Evolutionary conservation across 148 eudicot species (phyloP).

Genomic region (Fagopyrum esculentum): DNA sequence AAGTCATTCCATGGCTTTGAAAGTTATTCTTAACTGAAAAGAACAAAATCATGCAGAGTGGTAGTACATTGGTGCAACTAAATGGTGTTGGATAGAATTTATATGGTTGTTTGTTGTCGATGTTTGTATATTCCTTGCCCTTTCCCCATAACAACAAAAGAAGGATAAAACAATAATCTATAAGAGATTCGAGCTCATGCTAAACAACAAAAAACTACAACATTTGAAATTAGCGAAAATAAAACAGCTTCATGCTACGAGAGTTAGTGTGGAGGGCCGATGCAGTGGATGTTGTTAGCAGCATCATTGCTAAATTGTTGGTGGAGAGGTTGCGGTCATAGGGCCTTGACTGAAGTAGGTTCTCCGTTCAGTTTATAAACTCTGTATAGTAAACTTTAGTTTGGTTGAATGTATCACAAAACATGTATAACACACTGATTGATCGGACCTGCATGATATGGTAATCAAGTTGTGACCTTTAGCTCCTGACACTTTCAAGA

Average conservation of each 20-base stretch:
- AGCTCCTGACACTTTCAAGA: too few relatives aligned
- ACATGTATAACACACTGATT: too few relatives aligned
- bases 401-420: too few relatives aligned
- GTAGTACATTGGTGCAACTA: neutral
- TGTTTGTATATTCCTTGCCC: neutral
- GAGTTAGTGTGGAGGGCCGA: slow-evolving; percentile 91
- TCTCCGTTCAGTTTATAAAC: too few relatives aligned
- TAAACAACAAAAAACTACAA: slow-evolving; percentile 81
- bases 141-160: neutral
- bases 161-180: slow-evolving; percentile 73
- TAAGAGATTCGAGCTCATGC: slow-evolving; percentile 84
- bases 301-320: too few relatives aligned
- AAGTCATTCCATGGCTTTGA: neutral
- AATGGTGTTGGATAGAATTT: neutral
- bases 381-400: too few relatives aligned
- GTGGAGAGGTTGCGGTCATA: too few relatives aligned
- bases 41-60: neutral
- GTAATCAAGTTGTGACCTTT: too few relatives aligned
- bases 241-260: slow-evolving; percentile 93
- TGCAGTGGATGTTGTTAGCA: slow-evolving; percentile 26
- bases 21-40: neutral
- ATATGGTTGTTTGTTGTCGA: neutral
- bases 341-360: too few relatives aligned
- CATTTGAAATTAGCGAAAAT: slow-evolving; percentile 75
- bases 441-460: too few relatives aligned